Evolutionary conservation across 169 alveolate genomes (phyloP), one percentile per base, ranked within the genome.

Genomic region (Miamiensis avidus): DNA sequence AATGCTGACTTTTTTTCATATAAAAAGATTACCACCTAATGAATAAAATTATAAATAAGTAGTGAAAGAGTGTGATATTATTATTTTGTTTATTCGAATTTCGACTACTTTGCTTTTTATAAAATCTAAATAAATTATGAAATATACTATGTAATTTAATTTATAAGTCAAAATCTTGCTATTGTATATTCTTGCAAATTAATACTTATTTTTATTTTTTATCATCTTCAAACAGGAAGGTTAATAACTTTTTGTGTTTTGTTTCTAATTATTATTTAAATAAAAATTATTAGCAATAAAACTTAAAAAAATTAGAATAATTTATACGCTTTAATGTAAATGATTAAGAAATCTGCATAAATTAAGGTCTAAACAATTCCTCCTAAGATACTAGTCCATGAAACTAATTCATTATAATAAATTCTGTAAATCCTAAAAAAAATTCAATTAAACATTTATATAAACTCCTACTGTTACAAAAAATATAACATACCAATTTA

Each of bases 311-410:
- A 11, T 49, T 49, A 49, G 4, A 49, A 49, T 11, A 49, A 49
- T 49, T 49, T 49, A 49, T 79, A 79, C 84, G 49, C 65, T 31
- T 79, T 79, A 34, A 89, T 49, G 84, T 94, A 94, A 32, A 88
- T 87, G 85, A 91, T 91, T 76, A 94, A 88, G 88, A 94, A 90
- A 76, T 94, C 96, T 74, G 89, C 93, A 78, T 92, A 94, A 65
- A 91, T 82, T 30, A 87, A 90, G 25, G 95, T 93, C 84, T 94
- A 89, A 26, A 91, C 69, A 65, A 90, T 64, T 28, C 97, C 97
- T 76, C 95, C 88, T 1, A 88, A 74, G 32, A 89, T 79, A 72
- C 90, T 86, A 31, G 93, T 90, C 94, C 93, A 92, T 88, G 91
- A 82, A 34, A 91, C 69, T 76, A 82, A 82, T 31, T 74, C 92